phyloP scores from a whole-genome alignment of 345 rosid genomes.

The Raphanus raphanistrum region DNA sequence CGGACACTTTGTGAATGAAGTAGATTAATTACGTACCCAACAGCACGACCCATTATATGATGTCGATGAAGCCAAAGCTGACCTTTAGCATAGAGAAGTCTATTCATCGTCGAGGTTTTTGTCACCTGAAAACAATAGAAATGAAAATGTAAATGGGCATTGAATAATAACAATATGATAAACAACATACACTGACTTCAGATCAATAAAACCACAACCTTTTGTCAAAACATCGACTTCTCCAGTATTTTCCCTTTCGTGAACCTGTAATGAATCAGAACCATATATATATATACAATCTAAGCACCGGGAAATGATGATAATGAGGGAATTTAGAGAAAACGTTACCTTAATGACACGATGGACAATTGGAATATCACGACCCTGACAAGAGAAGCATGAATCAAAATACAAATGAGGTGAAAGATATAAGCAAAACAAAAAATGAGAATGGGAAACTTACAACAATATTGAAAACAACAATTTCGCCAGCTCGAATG shows the following conservation, averaged over 20 bases:
- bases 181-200: not conserved
- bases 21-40: not conserved
- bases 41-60: not conserved
- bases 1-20: not conserved
- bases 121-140: not conserved
- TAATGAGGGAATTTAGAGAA: not conserved
- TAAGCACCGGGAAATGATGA: not conserved
- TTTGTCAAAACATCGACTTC: conserved; percentile 96
- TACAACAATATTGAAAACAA: conserved; percentile 64
- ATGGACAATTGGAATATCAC: conserved; percentile 34
- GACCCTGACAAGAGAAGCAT: conserved; percentile 33
- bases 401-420: not conserved
- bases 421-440: not conserved
- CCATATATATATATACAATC: not conserved
- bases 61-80: not conserved
- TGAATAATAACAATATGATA: not conserved
- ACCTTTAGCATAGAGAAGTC: not conserved
- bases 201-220: conserved; percentile 47
- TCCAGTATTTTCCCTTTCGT: conserved; percentile 76
- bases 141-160: not conserved
- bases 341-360: too few relatives aligned
- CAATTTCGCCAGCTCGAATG: conserved; percentile 66
- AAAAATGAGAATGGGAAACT: not conserved
- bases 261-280: conserved; percentile 56
- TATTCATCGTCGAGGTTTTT: not conserved